These are phyloP conservation scores for Cladophialophora bantiana DNA, from an alignment of 2,329 filamentous ascomycete species.

Conservation along the genomic window DNA sequence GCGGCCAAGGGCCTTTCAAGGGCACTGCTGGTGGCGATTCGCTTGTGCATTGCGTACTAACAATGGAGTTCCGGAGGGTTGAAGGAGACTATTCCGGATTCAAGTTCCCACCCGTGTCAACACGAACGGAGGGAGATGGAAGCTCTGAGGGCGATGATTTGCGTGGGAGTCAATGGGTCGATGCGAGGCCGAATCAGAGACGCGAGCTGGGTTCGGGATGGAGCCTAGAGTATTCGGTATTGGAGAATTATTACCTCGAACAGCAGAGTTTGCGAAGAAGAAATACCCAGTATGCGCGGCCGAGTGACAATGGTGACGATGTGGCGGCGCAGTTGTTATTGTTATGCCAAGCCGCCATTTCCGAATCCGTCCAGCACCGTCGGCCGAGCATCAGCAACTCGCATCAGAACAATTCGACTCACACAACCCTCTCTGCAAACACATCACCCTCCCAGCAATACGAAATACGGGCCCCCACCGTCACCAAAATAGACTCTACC, in stretches of 20 bases:
- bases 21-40: neutral
- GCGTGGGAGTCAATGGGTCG: neutral
- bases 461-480: neutral
- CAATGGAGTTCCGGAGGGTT: neutral
- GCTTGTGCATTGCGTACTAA: neutral
- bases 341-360: constrained; percentile 12
- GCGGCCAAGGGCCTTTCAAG: neutral
- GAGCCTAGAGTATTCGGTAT: neutral
- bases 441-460: neutral
- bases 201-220: neutral
- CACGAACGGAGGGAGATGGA: constrained; percentile 2
- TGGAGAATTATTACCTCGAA: neutral
- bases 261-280: neutral
- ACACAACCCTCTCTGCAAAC: too few species aligned
- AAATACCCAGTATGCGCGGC: neutral
- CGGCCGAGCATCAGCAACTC: constrained; percentile 2
- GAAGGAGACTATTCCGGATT: neutral
- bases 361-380: neutral
- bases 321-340: too few species aligned
- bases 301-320: neutral
- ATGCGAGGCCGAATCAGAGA: constrained; percentile 7
- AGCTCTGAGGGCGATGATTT: neutral
- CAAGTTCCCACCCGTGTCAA: neutral
- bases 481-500: neutral
- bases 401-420: neutral